These are phyloP conservation scores for Auriscalpium microsporum DNA, from an alignment of 768 basidiomycete genomes.

Conservation along the genomic window DNA sequence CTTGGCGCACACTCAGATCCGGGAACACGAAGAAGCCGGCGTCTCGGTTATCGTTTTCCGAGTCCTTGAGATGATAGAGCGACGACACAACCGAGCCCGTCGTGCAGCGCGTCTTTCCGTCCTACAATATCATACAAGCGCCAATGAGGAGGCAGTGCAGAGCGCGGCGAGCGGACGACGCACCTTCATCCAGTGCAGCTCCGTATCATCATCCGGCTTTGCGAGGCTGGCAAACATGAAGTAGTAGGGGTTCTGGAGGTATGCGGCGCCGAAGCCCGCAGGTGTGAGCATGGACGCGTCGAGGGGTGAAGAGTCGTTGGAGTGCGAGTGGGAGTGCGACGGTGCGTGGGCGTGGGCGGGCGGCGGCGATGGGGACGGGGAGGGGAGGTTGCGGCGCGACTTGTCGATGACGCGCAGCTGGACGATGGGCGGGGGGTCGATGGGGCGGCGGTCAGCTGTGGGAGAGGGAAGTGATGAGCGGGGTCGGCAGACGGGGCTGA, in stretches of 20 bases:
- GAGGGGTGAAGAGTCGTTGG: conserved; percentile 2
- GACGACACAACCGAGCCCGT: conserved; percentile 87
- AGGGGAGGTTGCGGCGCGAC: conserved; percentile 22
- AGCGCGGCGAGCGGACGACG: conserved; percentile 1
- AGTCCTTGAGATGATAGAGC: conserved; percentile 76
- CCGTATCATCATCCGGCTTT: conserved; percentile 81
- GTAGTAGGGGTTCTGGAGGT: conserved; percentile 88
- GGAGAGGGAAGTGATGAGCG: not conserved
- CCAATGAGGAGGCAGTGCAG: too few relatives aligned
- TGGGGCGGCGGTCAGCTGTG: conserved; percentile 86
- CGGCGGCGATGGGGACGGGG: conserved; percentile 13
- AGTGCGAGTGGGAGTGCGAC: conserved; percentile 3
- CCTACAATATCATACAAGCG: conserved; percentile 30
- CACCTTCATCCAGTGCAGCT: conserved; percentile 81
- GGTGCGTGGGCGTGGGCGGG: conserved; percentile 5
- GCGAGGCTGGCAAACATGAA: conserved; percentile 93
- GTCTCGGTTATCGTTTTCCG: conserved; percentile 52
- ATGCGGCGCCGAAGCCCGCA: conserved; percentile 39
- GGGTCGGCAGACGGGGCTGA: conserved; percentile 1
- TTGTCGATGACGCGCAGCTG: conserved; percentile 84
- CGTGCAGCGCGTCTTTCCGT: conserved; percentile 85
- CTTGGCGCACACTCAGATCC: conserved; percentile 84
- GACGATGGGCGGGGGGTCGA: conserved; percentile 96
- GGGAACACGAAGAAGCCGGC: conserved; percentile 97
- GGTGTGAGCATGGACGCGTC: conserved; percentile 12